Evolutionary conservation across 768 basidiomycete genomes (phyloP).

Genomic region (Phlebiopsis flavidoalba): DNA sequence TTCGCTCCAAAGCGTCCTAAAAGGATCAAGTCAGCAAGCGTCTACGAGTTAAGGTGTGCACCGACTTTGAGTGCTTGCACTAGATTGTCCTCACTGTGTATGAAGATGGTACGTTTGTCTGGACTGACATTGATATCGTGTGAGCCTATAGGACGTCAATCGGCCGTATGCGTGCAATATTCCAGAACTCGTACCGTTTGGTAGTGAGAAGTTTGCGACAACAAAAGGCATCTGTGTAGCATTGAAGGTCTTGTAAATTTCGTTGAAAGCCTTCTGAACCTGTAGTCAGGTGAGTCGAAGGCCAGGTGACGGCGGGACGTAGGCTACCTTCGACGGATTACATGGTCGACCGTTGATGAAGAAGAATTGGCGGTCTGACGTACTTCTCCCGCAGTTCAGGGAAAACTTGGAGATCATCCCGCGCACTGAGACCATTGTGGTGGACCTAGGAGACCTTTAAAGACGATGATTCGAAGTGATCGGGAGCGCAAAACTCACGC

Average conservation of each 20-base stretch:
- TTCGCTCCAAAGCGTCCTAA: conserved; percentile 60
- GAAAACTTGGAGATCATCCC: conserved; percentile 85
- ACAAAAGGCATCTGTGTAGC: conserved; percentile 73
- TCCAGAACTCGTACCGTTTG: conserved; percentile 55
- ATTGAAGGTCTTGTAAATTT: conserved; percentile 85
- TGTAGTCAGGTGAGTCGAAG: conserved; percentile 23
- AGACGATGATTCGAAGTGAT: conserved; percentile 12
- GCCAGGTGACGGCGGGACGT: neutral
- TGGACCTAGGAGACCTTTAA: neutral
- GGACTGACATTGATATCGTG: conserved; percentile 95
- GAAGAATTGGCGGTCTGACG: conserved; percentile 86
- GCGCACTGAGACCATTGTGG: conserved; percentile 48
- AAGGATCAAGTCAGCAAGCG: neutral
- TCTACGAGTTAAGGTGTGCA: neutral
- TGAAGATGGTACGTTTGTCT: conserved; percentile 91
- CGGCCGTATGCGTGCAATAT: neutral
- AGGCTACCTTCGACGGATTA: conserved; percentile 60
- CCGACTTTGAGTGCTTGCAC: conserved; percentile 73
- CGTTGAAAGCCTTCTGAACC: conserved; percentile 89
- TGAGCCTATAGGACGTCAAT: conserved; percentile 39
- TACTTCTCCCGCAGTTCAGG: conserved; percentile 67
- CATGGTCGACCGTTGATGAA: conserved; percentile 92
- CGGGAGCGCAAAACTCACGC: neutral
- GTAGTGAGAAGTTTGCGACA: conserved; percentile 77
- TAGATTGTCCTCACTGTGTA: conserved; percentile 83